These are phyloP conservation scores for Colletotrichum eleusines DNA, from an alignment of 2,329 filamentous ascomycete species.

Conservation along the genomic window DNA sequence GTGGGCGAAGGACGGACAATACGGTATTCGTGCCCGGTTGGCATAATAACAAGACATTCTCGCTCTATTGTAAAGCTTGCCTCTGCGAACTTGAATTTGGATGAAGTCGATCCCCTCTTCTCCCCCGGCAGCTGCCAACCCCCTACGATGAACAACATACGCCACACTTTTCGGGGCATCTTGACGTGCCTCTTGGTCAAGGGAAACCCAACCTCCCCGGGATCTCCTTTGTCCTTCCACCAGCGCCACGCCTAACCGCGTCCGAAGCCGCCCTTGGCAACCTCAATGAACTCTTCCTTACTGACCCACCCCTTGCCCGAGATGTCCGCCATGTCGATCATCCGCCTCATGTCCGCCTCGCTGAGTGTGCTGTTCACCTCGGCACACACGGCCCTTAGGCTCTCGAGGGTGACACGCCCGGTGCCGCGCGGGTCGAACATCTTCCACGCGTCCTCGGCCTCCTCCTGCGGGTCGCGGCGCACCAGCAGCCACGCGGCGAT, in stretches of 20 bases:
- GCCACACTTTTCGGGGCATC: too few species aligned
- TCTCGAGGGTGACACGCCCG: conserved; percentile 89
- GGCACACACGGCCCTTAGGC: conserved; percentile 86
- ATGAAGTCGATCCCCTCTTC: neutral
- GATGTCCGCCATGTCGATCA: conserved; percentile 98
- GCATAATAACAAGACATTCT: neutral
- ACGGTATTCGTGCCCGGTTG: neutral
- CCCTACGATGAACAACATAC: too few species aligned
- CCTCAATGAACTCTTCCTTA: conserved; percentile 76
- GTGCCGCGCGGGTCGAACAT: conserved; percentile 95
- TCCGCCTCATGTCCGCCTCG: conserved; percentile 91
- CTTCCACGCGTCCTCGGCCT: conserved; percentile 90
- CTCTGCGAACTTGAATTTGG: neutral
- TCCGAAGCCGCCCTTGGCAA: conserved; percentile 49
- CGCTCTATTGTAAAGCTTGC: neutral
- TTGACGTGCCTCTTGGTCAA: neutral
- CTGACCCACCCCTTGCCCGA: conserved; percentile 87
- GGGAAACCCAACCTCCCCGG: neutral
- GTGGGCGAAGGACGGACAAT: too few species aligned
- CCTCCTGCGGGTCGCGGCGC: conserved; percentile 87
- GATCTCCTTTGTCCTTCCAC: neutral
- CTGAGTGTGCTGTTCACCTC: conserved; percentile 88
- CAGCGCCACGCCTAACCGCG: conserved; percentile 4
- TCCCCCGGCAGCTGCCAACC: too few species aligned
- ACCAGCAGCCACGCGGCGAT: conserved; percentile 85